Base-by-base conservation (phyloP, 805 yeast species). In the Saturnispora gosingensis region DNA sequence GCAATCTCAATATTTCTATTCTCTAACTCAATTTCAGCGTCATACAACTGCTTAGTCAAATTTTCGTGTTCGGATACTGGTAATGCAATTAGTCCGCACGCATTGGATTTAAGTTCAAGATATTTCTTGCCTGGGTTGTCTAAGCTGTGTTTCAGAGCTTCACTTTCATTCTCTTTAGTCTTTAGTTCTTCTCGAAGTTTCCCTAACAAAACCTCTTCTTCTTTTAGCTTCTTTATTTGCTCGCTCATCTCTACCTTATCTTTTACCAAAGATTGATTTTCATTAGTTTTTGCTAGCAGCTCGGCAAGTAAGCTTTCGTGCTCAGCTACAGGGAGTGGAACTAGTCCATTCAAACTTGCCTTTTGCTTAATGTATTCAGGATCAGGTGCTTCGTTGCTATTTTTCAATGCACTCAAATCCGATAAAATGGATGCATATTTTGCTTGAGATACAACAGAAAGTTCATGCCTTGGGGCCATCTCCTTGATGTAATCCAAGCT, bases 51-150 rank as follows among this genome's bases (percentile, higher is more conserved):
- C 3, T 45, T 24, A 16, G 48, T 48, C n/a, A 56, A 35, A 5
- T 40, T 45, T 3, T 39, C 42, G 25, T 56, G 56, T 11, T 58
- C 59, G 10, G 16, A 46, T 4, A 28, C 13, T 11, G 59, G 49
- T 22, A 59, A 32, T 3, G 72, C 60, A 25, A 65, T 62, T 32
- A 71, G 59, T 1, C 71, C 73, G 49, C 64, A 56, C 9, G 59
- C 66, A n/a, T 50, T 46, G 0, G 75, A 72, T 47, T 53, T 57
- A 22, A 57, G 46, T 36, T 56, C 54, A 28, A 67, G 47, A 39
- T 57, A 54, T 4, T 55, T 58, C 11, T 32, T 25, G 25, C 51
- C 34, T 27, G 58, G 58, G 7, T 49, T 43, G 42, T 53, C 53
- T 3, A 44, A 36, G 15, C 45, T 20, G 15, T 25, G 4, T 24